Evolutionary conservation across 345 rosid genomes (phyloP), one percentile per base, ranked within the genome.

Genomic region (Adansonia digitata): DNA sequence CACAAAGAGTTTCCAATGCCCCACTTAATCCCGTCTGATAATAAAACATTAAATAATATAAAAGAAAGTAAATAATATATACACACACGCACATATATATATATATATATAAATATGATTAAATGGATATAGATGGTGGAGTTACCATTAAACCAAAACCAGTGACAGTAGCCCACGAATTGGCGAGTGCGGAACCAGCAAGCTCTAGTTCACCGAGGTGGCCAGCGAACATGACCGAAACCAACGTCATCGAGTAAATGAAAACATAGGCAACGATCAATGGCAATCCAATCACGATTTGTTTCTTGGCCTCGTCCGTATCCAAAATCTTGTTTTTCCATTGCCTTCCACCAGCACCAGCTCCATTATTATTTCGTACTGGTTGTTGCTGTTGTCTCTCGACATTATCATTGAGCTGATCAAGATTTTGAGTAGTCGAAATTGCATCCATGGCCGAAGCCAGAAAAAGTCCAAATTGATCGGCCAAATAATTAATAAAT

Each of bases 1-100:
- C 97, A 75, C 98, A 93, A 0, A 93, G 84, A 18, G 94, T 91
- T 78, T 93, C 98, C 9, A 93, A 80, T 63, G 91, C 87, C 62
- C 94, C 96, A 80, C 96, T 90, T 67, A 87, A 75, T 12, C 97
- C 97, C n/a, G 51, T 60, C 98, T 91, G 55, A n/a, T n/a, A n/a
- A 52, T 9, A 71, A 22, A 48, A 48, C 2, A 48, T 3, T 2
- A 53, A 37, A 31, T 3, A 2, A 3, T 1, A 8, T 9, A 22
- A 5, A 8, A 53, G 27, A 53, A 53, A 7, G 20, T n/a, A n/a
- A n/a, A n/a, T n/a, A n/a, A n/a, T n/a, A 31, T 31, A 31, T 31
- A 31, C 3, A 31, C 3, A 31, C 3, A 31, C 3, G 3, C 3
- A 31, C 3, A 31, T 31, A 31, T 31, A 31, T 31, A 31, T 31